Percentiles rank a stretch among this genome's conserved stretches.
phyloP scores from a whole-genome alignment of 2,329 filamentous ascomycete genomes.

The Xylaria sp. region DNA sequence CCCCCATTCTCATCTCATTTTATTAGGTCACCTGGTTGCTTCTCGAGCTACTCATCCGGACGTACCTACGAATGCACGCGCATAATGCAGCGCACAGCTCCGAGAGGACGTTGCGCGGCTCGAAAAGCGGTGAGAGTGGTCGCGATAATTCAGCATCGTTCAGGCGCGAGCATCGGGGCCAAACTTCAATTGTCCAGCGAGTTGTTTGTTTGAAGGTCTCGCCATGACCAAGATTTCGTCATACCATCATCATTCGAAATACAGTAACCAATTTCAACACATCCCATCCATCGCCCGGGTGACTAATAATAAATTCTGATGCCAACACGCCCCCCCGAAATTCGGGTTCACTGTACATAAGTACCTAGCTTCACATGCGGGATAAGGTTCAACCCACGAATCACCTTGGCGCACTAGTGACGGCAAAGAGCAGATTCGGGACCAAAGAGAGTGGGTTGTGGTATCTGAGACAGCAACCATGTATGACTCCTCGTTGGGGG shows the following conservation, averaged over 20 bases:
- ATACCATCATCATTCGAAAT: slow-evolving; percentile 22
- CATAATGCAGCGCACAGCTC: slow-evolving; percentile 32
- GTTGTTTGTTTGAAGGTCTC: slow-evolving; percentile 7
- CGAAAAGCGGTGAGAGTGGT: slow-evolving; percentile 33
- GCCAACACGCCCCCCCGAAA: slow-evolving; percentile 24
- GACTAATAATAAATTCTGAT: slow-evolving; percentile 21
- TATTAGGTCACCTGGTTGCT: slow-evolving; percentile 28
- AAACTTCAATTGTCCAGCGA: background rate
- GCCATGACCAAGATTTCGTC: slow-evolving; percentile 18
- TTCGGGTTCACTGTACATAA: slow-evolving; percentile 18
- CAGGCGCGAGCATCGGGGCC: background rate
- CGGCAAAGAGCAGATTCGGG: slow-evolving; percentile 13
- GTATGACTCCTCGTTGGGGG: slow-evolving; percentile 26
- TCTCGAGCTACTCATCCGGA: slow-evolving; percentile 23
- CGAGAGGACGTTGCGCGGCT: slow-evolving; percentile 25
- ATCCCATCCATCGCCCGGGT: slow-evolving; percentile 9
- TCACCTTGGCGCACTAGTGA: background rate
- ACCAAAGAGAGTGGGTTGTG: slow-evolving; percentile 9
- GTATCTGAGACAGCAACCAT: slow-evolving; percentile 24
- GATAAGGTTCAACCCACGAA: slow-evolving; percentile 20
- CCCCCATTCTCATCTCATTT: slow-evolving; percentile 1
- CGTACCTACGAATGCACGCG: slow-evolving; percentile 27
- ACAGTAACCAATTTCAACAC: background rate
- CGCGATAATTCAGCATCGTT: slow-evolving; percentile 11
- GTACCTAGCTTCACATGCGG: slow-evolving; percentile 10